These are phyloP conservation scores for Sclerotinia sclerotiorum DNA, from an alignment of 2,329 filamentous ascomycete genomes.

Conservation along the genomic window DNA sequence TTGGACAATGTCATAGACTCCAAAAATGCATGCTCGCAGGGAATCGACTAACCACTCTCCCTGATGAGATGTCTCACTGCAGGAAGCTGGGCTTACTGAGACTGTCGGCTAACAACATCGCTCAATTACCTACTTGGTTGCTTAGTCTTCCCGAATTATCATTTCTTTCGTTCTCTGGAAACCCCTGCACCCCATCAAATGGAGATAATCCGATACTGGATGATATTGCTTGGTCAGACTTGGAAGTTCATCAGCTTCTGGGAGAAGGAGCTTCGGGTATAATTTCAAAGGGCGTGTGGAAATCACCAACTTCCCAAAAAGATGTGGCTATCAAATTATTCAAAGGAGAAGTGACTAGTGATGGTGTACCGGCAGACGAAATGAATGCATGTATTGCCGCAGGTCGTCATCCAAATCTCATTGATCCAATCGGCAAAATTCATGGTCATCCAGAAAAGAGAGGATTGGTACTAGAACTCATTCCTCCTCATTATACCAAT, in stretches of 20 bases:
- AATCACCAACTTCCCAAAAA: slow-evolving; percentile 35
- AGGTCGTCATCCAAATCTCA: slow-evolving; percentile 49
- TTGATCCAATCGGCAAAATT: slow-evolving; percentile 48
- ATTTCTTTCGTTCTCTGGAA: slow-evolving; percentile 50
- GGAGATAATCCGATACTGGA: slow-evolving; percentile 39
- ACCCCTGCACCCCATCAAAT: slow-evolving; percentile 44
- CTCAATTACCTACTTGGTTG: slow-evolving; percentile 46
- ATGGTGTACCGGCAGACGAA: slow-evolving; percentile 51
- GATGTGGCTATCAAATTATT: slow-evolving; percentile 52
- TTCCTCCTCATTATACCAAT: slow-evolving; percentile 46
- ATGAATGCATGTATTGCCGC: slow-evolving; percentile 50
- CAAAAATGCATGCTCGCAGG: slow-evolving; percentile 53
- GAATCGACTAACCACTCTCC: slow-evolving; percentile 45
- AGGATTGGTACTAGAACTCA: slow-evolving; percentile 50
- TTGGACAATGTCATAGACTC: slow-evolving; percentile 46
- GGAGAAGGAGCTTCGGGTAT: slow-evolving; percentile 50
- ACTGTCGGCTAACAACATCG: slow-evolving; percentile 46
- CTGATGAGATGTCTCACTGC: slow-evolving; percentile 47
- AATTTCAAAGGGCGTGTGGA: slow-evolving; percentile 47
- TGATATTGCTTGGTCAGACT: slow-evolving; percentile 45
- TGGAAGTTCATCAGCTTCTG: slow-evolving; percentile 45
- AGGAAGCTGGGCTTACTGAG: slow-evolving; percentile 47
- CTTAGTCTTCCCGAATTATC: slow-evolving; percentile 48
- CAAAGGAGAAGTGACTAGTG: slow-evolving; percentile 48
- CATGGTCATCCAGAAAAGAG: slow-evolving; percentile 44